phyloP scores from a whole-genome alignment of 2,329 filamentous ascomycete species.

The Monosporascus ibericus region DNA sequence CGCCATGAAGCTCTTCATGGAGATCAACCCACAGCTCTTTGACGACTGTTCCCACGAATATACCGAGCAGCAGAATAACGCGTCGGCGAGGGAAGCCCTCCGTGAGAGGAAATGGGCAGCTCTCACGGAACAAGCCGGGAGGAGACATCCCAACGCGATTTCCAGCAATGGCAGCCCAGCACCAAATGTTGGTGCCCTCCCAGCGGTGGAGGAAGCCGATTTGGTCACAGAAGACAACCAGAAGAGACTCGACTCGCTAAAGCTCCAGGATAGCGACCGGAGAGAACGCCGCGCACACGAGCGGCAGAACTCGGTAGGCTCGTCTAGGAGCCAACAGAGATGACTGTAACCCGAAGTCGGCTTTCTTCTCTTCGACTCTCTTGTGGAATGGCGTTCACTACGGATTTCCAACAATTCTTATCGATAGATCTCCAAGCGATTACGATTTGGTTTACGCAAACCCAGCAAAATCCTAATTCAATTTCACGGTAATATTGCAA shows the following conservation, averaged over 20 bases:
- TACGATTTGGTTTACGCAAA: slow-evolving; percentile 20
- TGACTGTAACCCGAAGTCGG: slow-evolving; percentile 7
- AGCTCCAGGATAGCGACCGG: slow-evolving; percentile 76
- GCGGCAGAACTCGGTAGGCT: slow-evolving; percentile 54
- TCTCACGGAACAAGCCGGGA: slow-evolving; percentile 72
- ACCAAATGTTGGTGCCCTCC: slow-evolving; percentile 36
- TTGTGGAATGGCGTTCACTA: slow-evolving; percentile 9
- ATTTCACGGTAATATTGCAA: slow-evolving; percentile 8
- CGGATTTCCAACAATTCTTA: slow-evolving; percentile 12
- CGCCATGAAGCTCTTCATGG: slow-evolving; percentile 99
- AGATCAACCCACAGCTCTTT: slow-evolving; percentile 97
- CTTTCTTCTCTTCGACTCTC: slow-evolving; percentile 6
- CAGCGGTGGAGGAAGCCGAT: slow-evolving; percentile 69
- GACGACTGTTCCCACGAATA: slow-evolving; percentile 99
- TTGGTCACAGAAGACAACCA: slow-evolving; percentile 75
- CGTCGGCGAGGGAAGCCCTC: slow-evolving; percentile 73
- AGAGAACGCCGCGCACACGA: slow-evolving; percentile 51
- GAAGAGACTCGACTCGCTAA: slow-evolving; percentile 81
- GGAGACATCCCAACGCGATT: slow-evolving; percentile 46
- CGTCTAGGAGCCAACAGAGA: slow-evolving; percentile 45
- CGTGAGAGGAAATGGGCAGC: slow-evolving; percentile 87
- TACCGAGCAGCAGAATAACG: slow-evolving; percentile 90
- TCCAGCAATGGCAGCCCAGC: slow-evolving; percentile 26
- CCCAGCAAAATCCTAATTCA: slow-evolving; percentile 19
- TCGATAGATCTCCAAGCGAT: slow-evolving; percentile 22